These are phyloP conservation scores for Micromonas commoda DNA, from an alignment of 139 green algal genomes.

Conservation along the genomic window DNA sequence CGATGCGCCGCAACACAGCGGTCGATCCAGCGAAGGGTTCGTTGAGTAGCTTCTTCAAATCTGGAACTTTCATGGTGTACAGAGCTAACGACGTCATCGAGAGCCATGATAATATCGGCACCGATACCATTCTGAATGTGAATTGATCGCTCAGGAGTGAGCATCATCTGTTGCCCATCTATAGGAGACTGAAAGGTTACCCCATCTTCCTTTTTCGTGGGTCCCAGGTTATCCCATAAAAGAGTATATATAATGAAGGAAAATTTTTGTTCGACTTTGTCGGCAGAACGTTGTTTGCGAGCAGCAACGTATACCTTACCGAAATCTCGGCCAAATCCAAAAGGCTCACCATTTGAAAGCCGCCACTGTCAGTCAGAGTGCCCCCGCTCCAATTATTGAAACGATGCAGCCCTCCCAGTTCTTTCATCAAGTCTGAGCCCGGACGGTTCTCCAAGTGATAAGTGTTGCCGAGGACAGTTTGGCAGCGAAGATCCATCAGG, in stretches of 20 bases:
- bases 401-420: constrained; percentile 61
- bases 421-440: constrained; percentile 61
- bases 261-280: neutral
- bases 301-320: neutral
- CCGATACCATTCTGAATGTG: constrained; percentile 64
- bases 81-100: constrained; percentile 90
- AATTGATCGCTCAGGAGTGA: constrained; percentile 92
- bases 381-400: constrained; percentile 81
- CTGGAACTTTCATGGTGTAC: constrained; percentile 46
- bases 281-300: no score
- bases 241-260: neutral
- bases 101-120: constrained; percentile 92
- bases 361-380: constrained; percentile 73
- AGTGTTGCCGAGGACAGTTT: constrained; percentile 91
- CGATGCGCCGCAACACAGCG: constrained; percentile 84
- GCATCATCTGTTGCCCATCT: constrained; percentile 80
- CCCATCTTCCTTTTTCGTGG: constrained; percentile 59
- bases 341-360: constrained; percentile 60
- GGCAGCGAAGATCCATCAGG: constrained; percentile 60
- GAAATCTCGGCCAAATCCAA: constrained; percentile 19
- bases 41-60: constrained; percentile 86
- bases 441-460: constrained; percentile 80
- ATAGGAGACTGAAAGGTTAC: constrained; percentile 61
- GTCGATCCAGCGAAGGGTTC: constrained; percentile 90
- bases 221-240: constrained; percentile 75